Conservation (phyloP, 169 alveolate genomes). For the Plasmodium blacklocki region DNA sequence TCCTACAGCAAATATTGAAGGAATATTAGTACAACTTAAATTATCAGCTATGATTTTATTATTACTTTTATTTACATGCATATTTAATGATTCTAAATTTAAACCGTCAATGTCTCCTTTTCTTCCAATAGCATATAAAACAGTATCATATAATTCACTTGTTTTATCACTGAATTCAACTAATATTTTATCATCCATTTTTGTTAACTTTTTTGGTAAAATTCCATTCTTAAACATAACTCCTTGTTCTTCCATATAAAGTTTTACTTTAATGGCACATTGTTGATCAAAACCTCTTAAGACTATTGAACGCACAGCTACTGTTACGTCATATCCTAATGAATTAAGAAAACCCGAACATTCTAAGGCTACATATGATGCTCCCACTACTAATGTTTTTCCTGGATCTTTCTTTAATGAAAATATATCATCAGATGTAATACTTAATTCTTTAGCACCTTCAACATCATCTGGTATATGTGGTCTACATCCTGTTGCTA, state of each 20-base stretch:
- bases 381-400: constrained; percentile 97
- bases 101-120: constrained; percentile 90
- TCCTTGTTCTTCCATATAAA: constrained; percentile 93
- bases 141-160: constrained; percentile 94
- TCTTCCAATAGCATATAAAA: constrained; percentile 98
- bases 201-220: constrained; percentile 90
- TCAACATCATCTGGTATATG: constrained; percentile 89
- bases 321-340: constrained; percentile 94
- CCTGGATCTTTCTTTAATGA: constrained; percentile 92
- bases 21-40: constrained; percentile 92
- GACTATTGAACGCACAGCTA: constrained; percentile 93
- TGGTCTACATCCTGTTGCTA: constrained; percentile 98
- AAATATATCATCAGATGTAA: constrained; percentile 98
- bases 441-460: constrained; percentile 93
- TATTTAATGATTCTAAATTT: constrained; percentile 74
- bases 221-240: constrained; percentile 90
- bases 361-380: constrained; percentile 97
- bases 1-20: constrained; percentile 95
- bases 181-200: constrained; percentile 82
- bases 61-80: constrained; percentile 78
- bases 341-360: constrained; percentile 97
- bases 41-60: constrained; percentile 91
- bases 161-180: constrained; percentile 85
- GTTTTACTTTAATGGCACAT: constrained; percentile 90
- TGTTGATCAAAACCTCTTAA: constrained; percentile 98